phyloP scores from a whole-genome alignment of 208 protist species.

The Trypanosoma vivax region DNA sequence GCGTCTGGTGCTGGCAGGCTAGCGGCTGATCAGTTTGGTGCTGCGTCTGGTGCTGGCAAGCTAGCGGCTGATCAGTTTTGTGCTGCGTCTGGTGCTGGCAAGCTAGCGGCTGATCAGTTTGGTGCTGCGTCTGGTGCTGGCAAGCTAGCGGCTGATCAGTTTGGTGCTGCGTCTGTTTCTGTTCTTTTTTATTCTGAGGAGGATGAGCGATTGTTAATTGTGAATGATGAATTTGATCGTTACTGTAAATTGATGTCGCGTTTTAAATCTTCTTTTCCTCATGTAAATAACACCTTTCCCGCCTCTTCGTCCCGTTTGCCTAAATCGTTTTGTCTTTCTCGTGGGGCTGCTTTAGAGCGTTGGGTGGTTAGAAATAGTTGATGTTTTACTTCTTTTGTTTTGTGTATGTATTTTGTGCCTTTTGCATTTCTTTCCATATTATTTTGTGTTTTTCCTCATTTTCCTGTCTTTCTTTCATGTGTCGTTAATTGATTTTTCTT shows the following conservation, averaged over 20 bases:
- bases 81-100: no score
- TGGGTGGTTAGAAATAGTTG: conserved; percentile 42
- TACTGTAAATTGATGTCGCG: conserved; percentile 4
- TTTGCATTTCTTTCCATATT: conserved; percentile 14
- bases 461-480: conserved; percentile 7
- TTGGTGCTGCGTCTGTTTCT: neutral
- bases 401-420: conserved; percentile 8
- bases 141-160: neutral
- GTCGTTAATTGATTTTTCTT: conserved; percentile 17
- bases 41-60: no score
- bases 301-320: no score
- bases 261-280: conserved; percentile 4
- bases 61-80: no score
- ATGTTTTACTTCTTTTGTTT: neutral
- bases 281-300: no score
- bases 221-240: neutral
- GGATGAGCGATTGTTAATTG: conserved; percentile 26
- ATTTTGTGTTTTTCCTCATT: conserved; percentile 11
- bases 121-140: no score
- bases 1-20: no score
- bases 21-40: no score
- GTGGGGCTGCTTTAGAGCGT: conserved; percentile 19
- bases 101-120: no score
- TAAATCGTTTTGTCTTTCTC: neutral
- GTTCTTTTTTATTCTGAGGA: conserved; percentile 23